Evolutionary conservation across 257 asterid genomes (phyloP).

Genomic region (Linderniella brevidens): DNA sequence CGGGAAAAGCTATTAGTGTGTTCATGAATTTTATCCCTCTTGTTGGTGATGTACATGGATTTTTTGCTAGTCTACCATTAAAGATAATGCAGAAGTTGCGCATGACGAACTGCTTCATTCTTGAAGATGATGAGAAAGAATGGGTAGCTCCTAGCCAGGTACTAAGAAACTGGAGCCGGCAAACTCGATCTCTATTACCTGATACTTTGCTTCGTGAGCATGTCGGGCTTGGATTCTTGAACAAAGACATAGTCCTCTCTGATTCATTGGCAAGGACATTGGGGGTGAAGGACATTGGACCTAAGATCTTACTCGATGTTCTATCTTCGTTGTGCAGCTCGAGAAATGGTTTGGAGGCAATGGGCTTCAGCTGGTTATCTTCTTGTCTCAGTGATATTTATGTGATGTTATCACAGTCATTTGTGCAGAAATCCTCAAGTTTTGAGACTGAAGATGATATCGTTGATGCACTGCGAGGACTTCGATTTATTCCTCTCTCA

Average conservation of each 20-base stretch:
- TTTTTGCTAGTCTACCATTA: conserved; percentile 71
- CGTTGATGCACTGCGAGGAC: conserved; percentile 35
- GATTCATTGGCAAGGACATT: conserved; percentile 74
- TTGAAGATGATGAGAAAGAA: conserved; percentile 36
- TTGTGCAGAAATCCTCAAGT: conserved; percentile 18
- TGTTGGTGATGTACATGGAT: conserved; percentile 85
- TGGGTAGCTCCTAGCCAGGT: conserved; percentile 95
- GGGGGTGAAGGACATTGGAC: conserved; percentile 88
- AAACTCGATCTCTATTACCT: conserved; percentile 49
- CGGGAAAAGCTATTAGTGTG: conserved; percentile 63
- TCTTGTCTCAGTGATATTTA: conserved; percentile 55
- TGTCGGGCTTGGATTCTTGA: conserved; percentile 77
- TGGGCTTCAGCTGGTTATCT: conserved; percentile 75
- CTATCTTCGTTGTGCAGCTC: conserved; percentile 47
- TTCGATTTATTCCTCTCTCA: conserved; percentile 73
- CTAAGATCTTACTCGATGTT: conserved; percentile 35
- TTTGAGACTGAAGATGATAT: conserved; percentile 33
- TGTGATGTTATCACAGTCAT: conserved; percentile 28
- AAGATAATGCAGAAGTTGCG: conserved; percentile 70
- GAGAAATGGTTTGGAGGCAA: conserved; percentile 34
- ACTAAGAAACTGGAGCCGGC: conserved; percentile 76
- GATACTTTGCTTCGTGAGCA: conserved; percentile 58
- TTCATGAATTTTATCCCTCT: conserved; percentile 88
- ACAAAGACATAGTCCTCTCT: conserved; percentile 60
- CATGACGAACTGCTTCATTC: conserved; percentile 61